phyloP scores from a whole-genome alignment of 768 basidiomycete species.

The Pulveroboletus sp. region DNA sequence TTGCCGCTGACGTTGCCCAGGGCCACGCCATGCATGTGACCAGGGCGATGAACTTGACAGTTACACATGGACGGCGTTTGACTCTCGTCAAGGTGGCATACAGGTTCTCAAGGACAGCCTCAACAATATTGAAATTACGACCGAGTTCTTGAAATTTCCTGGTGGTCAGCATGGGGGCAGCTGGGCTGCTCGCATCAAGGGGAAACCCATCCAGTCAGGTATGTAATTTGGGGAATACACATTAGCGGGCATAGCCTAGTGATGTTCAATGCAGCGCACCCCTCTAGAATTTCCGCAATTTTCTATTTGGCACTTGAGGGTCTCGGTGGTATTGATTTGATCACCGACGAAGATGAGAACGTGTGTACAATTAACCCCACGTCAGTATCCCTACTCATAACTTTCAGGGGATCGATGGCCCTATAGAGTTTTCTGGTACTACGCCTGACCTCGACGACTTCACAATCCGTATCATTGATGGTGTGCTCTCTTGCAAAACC shows the following conservation, averaged over 20 bases:
- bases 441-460: constrained; percentile 83
- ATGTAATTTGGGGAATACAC: background rate
- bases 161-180: constrained; percentile 81
- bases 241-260: constrained; percentile 22
- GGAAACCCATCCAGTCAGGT: constrained; percentile 71
- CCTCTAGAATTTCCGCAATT: constrained; percentile 68
- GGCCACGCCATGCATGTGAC: constrained; percentile 81
- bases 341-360: constrained; percentile 69
- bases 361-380: constrained; percentile 39
- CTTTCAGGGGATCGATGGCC: constrained; percentile 66
- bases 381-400: constrained; percentile 4
- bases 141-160: constrained; percentile 81
- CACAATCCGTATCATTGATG: constrained; percentile 70
- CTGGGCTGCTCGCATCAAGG: constrained; percentile 83
- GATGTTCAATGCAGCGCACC: constrained; percentile 28
- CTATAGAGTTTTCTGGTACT: constrained; percentile 64
- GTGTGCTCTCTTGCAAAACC: constrained; percentile 34
- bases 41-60: constrained; percentile 75
- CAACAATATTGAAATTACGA: constrained; percentile 84
- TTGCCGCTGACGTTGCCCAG: constrained; percentile 33
- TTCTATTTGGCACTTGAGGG: constrained; percentile 91
- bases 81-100: constrained; percentile 78
- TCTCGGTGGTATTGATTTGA: constrained; percentile 75
- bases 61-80: constrained; percentile 88
- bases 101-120: constrained; percentile 75